These are phyloP conservation scores for Sutorius eximius DNA, from an alignment of 1,284 basidiomycete genomes.

Conservation along the genomic window DNA sequence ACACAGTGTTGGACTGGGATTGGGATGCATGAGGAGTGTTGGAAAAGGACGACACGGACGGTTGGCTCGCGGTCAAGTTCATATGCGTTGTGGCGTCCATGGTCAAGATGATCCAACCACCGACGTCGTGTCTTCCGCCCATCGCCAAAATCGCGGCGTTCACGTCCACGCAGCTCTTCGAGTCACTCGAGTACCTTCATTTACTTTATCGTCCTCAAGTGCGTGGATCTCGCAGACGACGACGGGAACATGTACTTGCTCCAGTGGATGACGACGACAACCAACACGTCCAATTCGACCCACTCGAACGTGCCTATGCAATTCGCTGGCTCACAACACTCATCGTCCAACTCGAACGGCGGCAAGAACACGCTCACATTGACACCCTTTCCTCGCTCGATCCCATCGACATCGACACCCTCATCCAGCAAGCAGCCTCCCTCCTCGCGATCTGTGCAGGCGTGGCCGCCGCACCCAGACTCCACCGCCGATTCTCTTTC, in stretches of 20 bases:
- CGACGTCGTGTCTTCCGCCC: conserved; percentile 29
- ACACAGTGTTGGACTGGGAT: conserved; percentile 17
- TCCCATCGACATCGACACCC: conserved; percentile 1
- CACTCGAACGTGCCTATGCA: conserved; percentile 67
- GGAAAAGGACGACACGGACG: conserved; percentile 2
- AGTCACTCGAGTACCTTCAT: conserved; percentile 28
- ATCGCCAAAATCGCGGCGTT: conserved; percentile 24
- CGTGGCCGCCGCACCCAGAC: conserved; percentile 50
- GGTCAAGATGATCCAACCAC: conserved; percentile 10
- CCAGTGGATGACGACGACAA: not conserved
- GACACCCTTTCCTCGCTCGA: not conserved
- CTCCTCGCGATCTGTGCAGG: conserved; percentile 66
- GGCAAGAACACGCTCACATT: conserved; percentile 12
- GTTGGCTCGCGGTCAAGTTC: conserved; percentile 18
- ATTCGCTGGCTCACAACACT: conserved; percentile 71
- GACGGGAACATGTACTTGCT: not conserved
- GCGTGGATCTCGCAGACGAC: conserved; percentile 30
- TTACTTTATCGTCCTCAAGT: conserved; percentile 39
- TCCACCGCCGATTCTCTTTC: conserved; percentile 46
- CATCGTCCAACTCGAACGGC: conserved; percentile 38
- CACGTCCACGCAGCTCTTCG: conserved; percentile 21
- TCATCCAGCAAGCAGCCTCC: conserved; percentile 58
- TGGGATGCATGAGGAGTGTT: conserved; percentile 15
- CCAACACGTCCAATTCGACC: conserved; percentile 38
- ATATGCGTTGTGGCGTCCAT: conserved; percentile 5